A percentile compares a stretch with the other conserved stretches of the same genome.
Conservation (phyloP, 2,329 filamentous ascomycete genomes). For the Monilinia laxa region DNA sequence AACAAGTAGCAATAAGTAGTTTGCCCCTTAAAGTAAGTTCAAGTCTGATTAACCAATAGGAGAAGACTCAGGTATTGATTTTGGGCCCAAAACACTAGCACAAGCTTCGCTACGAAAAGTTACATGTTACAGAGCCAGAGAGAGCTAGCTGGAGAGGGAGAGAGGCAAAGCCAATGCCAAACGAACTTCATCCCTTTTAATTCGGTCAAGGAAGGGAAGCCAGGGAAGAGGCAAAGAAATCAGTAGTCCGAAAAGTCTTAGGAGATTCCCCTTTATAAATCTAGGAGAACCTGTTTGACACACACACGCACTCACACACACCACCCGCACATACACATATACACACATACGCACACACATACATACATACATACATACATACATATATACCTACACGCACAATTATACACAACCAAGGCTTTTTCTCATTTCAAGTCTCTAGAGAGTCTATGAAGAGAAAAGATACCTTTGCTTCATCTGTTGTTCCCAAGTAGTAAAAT, state of each 20-base stretch:
- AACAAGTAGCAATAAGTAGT: neutral
- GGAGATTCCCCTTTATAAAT: slow-evolving; percentile 5
- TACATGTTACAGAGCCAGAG: slow-evolving; percentile 14
- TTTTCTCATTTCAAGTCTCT: neutral
- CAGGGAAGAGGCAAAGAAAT: slow-evolving; percentile 16
- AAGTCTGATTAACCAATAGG: slow-evolving; percentile 7
- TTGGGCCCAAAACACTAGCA: slow-evolving; percentile 6
- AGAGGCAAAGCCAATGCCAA: slow-evolving; percentile 18
- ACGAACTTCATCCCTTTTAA: slow-evolving; percentile 21
- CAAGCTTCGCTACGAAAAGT: slow-evolving; percentile 19
- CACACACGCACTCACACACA: neutral
- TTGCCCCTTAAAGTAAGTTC: slow-evolving; percentile 7
- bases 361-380: neutral
- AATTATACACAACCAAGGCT: neutral
- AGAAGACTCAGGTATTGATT: neutral
- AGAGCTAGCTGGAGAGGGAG: too few species aligned
- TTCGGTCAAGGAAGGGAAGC: slow-evolving; percentile 7
- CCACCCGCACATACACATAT: too few species aligned
- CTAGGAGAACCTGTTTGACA: neutral
- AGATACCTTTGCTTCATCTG: neutral
- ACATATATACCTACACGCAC: neutral
- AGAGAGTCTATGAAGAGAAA: neutral
- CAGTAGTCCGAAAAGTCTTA: slow-evolving; percentile 2
- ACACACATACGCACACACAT: neutral
- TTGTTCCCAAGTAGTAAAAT: neutral